Evolutionary conservation across 371 early-diverging fungal species (phyloP).

Genomic region (Batrachochytrium dendrobatidis): DNA sequence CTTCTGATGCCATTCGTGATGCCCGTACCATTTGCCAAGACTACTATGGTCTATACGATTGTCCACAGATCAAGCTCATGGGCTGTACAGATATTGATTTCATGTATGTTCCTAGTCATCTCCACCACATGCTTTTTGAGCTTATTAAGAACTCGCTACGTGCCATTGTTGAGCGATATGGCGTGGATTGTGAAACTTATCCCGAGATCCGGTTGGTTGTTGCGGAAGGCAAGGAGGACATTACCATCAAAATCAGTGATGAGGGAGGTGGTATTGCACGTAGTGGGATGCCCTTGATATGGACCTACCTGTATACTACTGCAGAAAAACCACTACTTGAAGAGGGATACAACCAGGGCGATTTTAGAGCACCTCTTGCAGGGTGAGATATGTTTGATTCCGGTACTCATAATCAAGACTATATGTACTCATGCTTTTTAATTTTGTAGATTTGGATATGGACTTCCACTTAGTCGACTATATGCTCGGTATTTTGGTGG

Average conservation of each 20-base stretch:
- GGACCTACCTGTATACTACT: constrained; percentile 97
- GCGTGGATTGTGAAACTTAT: constrained; percentile 78
- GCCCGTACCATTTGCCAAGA: constrained; percentile 89
- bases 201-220: constrained; percentile 89
- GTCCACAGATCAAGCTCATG: constrained; percentile 65
- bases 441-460: constrained; percentile 75
- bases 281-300: constrained; percentile 79
- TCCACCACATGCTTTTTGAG: constrained; percentile 97
- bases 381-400: constrained; percentile 40
- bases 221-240: constrained; percentile 94
- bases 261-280: constrained; percentile 94
- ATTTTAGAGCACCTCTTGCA: constrained; percentile 95
- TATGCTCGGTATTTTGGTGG: constrained; percentile 93
- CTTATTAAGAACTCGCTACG: constrained; percentile 91
- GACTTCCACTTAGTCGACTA: constrained; percentile 80
- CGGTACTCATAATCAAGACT: constrained; percentile 3
- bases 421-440: neutral
- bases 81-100: constrained; percentile 70
- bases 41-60: constrained; percentile 63
- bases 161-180: constrained; percentile 88
- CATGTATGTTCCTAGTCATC: constrained; percentile 92
- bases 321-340: constrained; percentile 82
- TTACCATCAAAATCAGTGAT: constrained; percentile 92
- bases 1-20: constrained; percentile 79
- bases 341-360: constrained; percentile 72